Evolutionary conservation across 768 basidiomycete species (phyloP), one percentile per base, ranked within the genome.

Genomic region (Russula earlei): DNA sequence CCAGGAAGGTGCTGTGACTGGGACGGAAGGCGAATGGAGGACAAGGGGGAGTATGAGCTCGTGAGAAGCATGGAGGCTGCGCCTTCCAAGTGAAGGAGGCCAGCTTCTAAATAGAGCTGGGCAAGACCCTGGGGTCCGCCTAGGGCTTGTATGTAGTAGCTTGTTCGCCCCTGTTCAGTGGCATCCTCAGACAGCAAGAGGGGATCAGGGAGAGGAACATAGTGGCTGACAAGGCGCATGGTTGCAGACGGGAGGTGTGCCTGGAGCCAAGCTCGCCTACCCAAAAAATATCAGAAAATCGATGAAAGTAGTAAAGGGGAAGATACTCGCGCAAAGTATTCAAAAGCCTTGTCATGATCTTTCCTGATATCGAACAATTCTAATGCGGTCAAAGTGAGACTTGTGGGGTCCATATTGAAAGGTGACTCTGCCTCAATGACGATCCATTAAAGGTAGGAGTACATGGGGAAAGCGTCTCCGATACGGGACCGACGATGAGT

Each of bases 361-460:
- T 82, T 83, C 45, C 85, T 76, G 47, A 91, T 87, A 66, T 90
- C 87, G 46, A 78, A 77, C 38, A 84, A 65, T 62, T 91, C 88
- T 41, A 88, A 70, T 9, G 77, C 88, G 57, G 82, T 77, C 51
- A 90, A 69, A 1, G 83, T 81, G 25, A 91, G 71, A 68, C 87
- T 90, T 14, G 88, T 91, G 1, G 88, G 82, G 67, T 91, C 88
- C 85, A 91, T 88, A 62, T 91, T 90, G 62, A 85, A 91, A 63
- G 78, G 76, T 44, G 79, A 75, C 55, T 89, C 52, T 73, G 67
- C 54, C 75, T 77, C 50, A 72, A 56, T 67, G 79, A 74, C 66
- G 81, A 79, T 8, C 81, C 72, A 33, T 80, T 71, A 1, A 82
- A 76, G 52, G 77, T 75, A 4, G 75, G 69, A 19, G 77, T 67